These are phyloP conservation scores for Daldinia sp. DNA, from an alignment of 2,329 filamentous ascomycete genomes.

Conservation along the genomic window DNA sequence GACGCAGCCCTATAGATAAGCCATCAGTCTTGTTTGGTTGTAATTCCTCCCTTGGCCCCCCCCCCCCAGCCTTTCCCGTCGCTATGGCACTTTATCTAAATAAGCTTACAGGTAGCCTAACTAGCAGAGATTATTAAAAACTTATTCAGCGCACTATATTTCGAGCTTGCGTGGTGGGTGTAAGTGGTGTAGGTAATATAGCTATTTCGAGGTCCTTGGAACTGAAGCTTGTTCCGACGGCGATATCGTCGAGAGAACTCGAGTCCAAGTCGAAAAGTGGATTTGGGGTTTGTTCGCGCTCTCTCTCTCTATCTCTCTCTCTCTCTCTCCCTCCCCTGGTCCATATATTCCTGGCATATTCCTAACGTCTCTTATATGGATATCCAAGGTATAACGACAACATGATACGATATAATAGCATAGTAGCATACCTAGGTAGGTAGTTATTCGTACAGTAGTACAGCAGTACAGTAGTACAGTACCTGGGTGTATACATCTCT, in stretches of 20 bases:
- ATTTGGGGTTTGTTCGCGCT: background rate
- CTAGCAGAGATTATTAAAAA: constrained; percentile 18
- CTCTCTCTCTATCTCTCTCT: too few relatives aligned
- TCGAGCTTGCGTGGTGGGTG: background rate
- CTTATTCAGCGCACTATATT: constrained; percentile 13
- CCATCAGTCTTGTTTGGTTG: constrained; percentile 23
- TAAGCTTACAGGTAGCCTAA: constrained; percentile 25
- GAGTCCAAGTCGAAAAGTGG: background rate
- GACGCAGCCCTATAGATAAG: constrained; percentile 38
- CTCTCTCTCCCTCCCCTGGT: too few relatives aligned
- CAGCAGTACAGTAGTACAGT: background rate
- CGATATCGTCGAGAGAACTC: too few relatives aligned
- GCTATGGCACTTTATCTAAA: constrained; percentile 29
- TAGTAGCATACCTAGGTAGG: too few relatives aligned
- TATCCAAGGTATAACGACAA: background rate
- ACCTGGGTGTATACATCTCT: background rate
- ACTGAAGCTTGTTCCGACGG: background rate
- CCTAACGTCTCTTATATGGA: background rate
- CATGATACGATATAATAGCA: background rate
- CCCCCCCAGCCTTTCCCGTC: constrained; percentile 18
- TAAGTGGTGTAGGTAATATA: background rate
- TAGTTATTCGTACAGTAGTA: background rate
- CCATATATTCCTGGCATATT: background rate
- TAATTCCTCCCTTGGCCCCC: constrained; percentile 35
- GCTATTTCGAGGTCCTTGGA: constrained; percentile 11